phyloP scores from a whole-genome alignment of 139 green algal species.

The Coccomyxa sp. region DNA sequence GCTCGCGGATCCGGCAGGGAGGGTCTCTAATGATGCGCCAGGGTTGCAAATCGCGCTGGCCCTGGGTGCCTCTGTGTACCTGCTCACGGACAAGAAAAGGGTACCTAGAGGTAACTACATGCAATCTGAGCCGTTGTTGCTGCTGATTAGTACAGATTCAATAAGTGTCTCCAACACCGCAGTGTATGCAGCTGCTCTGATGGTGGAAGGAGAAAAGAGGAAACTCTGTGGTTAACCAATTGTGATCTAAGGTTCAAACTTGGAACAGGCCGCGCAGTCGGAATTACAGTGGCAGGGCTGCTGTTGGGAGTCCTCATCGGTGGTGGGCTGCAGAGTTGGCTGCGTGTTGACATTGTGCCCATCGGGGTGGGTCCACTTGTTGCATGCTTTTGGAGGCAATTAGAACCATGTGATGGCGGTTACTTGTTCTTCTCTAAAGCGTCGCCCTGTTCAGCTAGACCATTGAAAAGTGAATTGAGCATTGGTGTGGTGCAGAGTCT shows the following conservation, averaged over 20 bases:
- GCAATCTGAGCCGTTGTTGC: too few relatives aligned
- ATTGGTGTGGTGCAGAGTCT: slow-evolving; percentile 39
- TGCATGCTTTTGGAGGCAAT: too few relatives aligned
- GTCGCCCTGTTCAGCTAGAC: neutral
- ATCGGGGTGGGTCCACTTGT: slow-evolving; percentile 42
- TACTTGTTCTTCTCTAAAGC: neutral
- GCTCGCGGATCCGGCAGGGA: slow-evolving; percentile 40
- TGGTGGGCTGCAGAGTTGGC: slow-evolving; percentile 63
- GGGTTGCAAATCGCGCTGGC: slow-evolving; percentile 75
- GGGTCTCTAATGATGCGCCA: slow-evolving; percentile 52
- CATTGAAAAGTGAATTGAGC: neutral
- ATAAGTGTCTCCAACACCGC: too few relatives aligned
- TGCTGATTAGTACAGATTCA: too few relatives aligned
- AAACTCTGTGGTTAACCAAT: too few relatives aligned
- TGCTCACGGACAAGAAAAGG: slow-evolving; percentile 69
- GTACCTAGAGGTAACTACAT: slow-evolving; percentile 40
- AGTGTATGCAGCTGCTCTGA: too few relatives aligned
- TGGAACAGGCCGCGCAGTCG: slow-evolving; percentile 14
- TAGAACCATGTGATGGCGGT: neutral
- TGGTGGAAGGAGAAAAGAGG: too few relatives aligned
- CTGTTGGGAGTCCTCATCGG: slow-evolving; percentile 66
- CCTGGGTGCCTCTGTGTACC: slow-evolving; percentile 64
- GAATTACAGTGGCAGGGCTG: slow-evolving; percentile 52
- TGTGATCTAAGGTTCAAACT: too few relatives aligned
- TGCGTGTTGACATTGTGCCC: slow-evolving; percentile 84